Conservation (phyloP, 495 filamentous ascomycete species). For the Neurospora sp. region DNA sequence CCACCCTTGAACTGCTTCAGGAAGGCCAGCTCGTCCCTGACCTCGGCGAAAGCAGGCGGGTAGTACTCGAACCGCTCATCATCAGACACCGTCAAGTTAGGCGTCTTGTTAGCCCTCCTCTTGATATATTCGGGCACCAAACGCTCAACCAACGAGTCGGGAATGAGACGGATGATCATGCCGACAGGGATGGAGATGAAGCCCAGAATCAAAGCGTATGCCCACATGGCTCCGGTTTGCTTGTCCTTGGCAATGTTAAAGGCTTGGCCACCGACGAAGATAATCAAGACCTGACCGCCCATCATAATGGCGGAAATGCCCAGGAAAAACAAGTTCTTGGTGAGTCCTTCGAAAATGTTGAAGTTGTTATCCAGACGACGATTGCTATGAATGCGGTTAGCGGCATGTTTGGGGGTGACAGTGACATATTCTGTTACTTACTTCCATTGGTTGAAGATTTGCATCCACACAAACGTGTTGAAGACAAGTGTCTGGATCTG, state of each 20-base stretch:
- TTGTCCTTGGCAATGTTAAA: conserved; percentile 53
- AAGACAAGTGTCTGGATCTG: conserved; percentile 70
- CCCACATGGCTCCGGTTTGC: conserved; percentile 64
- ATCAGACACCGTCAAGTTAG: conserved; percentile 56
- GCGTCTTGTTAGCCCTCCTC: conserved; percentile 41
- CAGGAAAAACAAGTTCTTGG: conserved; percentile 70
- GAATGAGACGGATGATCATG: conserved; percentile 53
- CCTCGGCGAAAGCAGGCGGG: conserved; percentile 62
- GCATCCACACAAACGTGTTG: conserved; percentile 96
- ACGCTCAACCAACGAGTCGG: conserved; percentile 47
- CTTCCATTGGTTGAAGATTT: conserved; percentile 94
- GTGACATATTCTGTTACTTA: conserved; percentile 28
- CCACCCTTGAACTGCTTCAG: conserved; percentile 88
- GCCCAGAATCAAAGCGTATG: conserved; percentile 60
- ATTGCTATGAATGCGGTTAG: conserved; percentile 42
- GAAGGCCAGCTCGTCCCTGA: conserved; percentile 73
- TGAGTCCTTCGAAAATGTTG: conserved; percentile 80
- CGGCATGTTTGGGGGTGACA: not conserved
- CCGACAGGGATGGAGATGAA: conserved; percentile 65
- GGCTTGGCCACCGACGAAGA: conserved; percentile 63
- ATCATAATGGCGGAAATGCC: conserved; percentile 74
- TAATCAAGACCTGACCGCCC: conserved; percentile 69
- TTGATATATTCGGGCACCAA: conserved; percentile 62
- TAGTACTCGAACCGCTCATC: conserved; percentile 60
- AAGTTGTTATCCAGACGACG: conserved; percentile 79